Percentiles rank a stretch among this genome's conserved stretches.
Evolutionary conservation across 164 flowering plant genomes (phyloP).

Genomic region (Aristolochia californica): DNA sequence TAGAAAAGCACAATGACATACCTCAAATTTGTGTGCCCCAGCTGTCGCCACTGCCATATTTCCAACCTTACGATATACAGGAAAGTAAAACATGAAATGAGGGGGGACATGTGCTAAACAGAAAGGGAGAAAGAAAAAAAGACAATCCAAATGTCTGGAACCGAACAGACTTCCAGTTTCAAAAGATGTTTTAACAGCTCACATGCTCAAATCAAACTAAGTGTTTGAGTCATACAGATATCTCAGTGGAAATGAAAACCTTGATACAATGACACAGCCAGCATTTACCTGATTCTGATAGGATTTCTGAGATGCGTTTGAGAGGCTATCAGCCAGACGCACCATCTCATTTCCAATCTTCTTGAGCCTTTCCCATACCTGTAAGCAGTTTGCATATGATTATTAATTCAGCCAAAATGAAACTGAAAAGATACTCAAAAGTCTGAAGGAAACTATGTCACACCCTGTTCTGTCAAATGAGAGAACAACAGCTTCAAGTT

Average conservation of each 20-base stretch:
- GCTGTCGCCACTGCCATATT: conserved; percentile 8
- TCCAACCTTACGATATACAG: conserved; percentile 20
- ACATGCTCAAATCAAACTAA: no score
- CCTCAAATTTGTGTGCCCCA: conserved; percentile 28
- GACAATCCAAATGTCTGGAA: no score
- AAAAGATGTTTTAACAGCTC: no score
- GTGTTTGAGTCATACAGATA: no score
- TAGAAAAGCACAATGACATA: conserved; percentile 6
- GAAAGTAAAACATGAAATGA: background rate
- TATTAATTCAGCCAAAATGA: no score
- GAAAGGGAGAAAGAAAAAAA: no score
- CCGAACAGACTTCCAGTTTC: no score
- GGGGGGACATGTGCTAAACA: no score
- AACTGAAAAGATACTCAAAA: no score
- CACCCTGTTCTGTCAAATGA: background rate
- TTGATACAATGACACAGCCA: no score
- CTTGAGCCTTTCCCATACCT: conserved; percentile 61
- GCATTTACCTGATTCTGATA: conserved; percentile 32
- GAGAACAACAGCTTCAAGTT: background rate
- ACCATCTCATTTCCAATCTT: conserved; percentile 50
- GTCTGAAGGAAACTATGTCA: no score
- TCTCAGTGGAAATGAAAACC: no score
- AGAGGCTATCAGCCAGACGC: conserved; percentile 49
- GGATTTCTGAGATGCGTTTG: conserved; percentile 36
- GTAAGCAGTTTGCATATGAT: conserved; percentile 12